phyloP scores from a whole-genome alignment of 2,329 filamentous ascomycete genomes.

The Sarocladium strictum region DNA sequence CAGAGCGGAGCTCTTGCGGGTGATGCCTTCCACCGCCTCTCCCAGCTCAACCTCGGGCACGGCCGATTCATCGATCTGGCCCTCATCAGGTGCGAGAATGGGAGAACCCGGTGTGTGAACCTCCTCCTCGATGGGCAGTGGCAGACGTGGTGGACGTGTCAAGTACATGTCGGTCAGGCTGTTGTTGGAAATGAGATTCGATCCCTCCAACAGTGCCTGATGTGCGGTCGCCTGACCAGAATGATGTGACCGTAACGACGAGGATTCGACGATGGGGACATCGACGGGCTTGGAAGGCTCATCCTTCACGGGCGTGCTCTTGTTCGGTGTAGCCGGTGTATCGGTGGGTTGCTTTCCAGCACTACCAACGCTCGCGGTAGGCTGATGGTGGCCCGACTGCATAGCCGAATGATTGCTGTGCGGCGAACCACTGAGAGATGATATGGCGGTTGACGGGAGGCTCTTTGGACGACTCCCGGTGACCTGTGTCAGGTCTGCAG shows the following conservation, averaged over 20 bases:
- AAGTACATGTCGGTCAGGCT: constrained; percentile 60
- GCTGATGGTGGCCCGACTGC: neutral
- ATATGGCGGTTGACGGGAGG: constrained; percentile 43
- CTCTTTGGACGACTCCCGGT: constrained; percentile 40
- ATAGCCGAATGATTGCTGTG: constrained; percentile 28
- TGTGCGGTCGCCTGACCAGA: constrained; percentile 24
- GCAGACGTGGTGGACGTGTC: constrained; percentile 76
- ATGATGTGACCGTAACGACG: constrained; percentile 30
- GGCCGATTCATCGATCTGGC: constrained; percentile 25
- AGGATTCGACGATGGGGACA: constrained; percentile 39
- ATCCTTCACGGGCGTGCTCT: constrained; percentile 17
- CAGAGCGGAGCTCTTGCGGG: constrained; percentile 50
- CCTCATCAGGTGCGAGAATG: constrained; percentile 68
- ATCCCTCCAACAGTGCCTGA: constrained; percentile 16
- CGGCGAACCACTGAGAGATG: constrained; percentile 42
- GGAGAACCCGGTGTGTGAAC: constrained; percentile 84
- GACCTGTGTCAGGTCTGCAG: constrained; percentile 52
- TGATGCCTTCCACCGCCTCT: constrained; percentile 40
- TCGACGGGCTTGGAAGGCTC: constrained; percentile 52
- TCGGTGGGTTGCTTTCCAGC: neutral
- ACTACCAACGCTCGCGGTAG: neutral
- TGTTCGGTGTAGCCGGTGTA: neutral
- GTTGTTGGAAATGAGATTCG: constrained; percentile 42
- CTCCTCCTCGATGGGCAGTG: constrained; percentile 90
- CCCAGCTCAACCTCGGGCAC: constrained; percentile 47